phyloP scores from a whole-genome alignment of 148 eudicot species.

The Amaranthus hypochondriacus region DNA sequence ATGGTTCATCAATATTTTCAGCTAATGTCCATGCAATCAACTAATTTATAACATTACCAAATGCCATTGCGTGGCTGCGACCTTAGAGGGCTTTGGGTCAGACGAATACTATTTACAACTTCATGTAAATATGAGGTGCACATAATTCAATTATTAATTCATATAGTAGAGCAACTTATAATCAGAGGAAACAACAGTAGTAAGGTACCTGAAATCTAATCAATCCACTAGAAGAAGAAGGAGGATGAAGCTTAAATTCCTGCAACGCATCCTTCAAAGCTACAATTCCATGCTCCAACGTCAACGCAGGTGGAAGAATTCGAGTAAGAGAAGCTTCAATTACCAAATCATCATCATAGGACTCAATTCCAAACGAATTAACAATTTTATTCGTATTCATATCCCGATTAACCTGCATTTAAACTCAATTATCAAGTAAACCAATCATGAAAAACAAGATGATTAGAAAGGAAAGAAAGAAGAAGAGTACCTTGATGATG shows the following conservation, averaged over 20 bases:
- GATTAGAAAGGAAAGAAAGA: background rate
- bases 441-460: too few relatives aligned
- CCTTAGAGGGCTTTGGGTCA: too few relatives aligned
- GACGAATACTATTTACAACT: too few relatives aligned
- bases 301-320: slow-evolving; percentile 68
- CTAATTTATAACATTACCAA: too few relatives aligned
- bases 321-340: slow-evolving; percentile 60
- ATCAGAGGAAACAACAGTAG: too few relatives aligned
- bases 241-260: slow-evolving; percentile 58
- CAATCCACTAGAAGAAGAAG: slow-evolving; percentile 53
- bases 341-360: slow-evolving; percentile 33
- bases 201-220: slow-evolving; percentile 67
- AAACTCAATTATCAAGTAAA: background rate
- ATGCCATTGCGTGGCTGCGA: too few relatives aligned
- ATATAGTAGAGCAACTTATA: too few relatives aligned
- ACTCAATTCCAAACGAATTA: slow-evolving; percentile 28
- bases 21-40: too few relatives aligned
- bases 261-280: slow-evolving; percentile 49
- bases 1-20: too few relatives aligned
- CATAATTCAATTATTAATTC: too few relatives aligned
- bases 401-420: slow-evolving; percentile 1
- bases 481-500: slow-evolving; percentile 5
- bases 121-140: too few relatives aligned
- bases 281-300: slow-evolving; percentile 63
- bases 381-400: slow-evolving; percentile 9